Evolutionary conservation across 2,329 filamentous ascomycete species (phyloP), one percentile per base, ranked within the genome.

Genomic region (Penicillium sp.): DNA sequence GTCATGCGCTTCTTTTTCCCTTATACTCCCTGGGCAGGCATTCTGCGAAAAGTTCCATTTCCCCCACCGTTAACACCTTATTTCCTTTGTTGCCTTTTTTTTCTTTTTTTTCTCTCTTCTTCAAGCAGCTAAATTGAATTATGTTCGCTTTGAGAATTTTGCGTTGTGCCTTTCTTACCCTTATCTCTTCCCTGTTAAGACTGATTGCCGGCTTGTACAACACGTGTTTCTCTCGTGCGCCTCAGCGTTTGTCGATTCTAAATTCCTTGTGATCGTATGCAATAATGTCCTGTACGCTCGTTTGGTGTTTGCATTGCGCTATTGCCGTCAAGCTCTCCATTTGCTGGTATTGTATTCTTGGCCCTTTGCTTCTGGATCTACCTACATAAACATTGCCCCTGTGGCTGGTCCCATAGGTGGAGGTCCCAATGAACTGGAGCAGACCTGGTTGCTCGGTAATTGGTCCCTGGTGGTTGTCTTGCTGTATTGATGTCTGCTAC

Each of bases 1-100:
- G 59, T 72, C 57, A 65, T 70, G 67, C 64, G 66, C 62, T 66
- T 69, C 59, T 62, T 59, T 50, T 67, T 66, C 58, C 63, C 61
- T 66, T 65, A 70, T 74, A 69, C 66, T 68, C 66, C 68, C 68
- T 74, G 74, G 74, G 74, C 71, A 74, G 74, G 73, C 74, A 70
- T 70, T 75, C 66, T 76, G 73, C 72, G 71, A 76, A 76, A 76
- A 76, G 70, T 76, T 72, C 66, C 64, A 63, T 67, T 65, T 69
- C 58, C 64, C 37, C 49, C 66, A 34, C 13, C 13, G 32, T 34
- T 44, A 55, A 45, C 45, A 26, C 38, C 56, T 58, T 59, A 40
- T 57, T 39, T 43, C 40, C 16, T 53, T 55, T 61, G 48, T 51
- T 59, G 18, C 42, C 38, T 48, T 57, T 47, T 32, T 43, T 49